phyloP scores from a whole-genome alignment of 495 filamentous ascomycete species.

The Podospora appendiculata region DNA sequence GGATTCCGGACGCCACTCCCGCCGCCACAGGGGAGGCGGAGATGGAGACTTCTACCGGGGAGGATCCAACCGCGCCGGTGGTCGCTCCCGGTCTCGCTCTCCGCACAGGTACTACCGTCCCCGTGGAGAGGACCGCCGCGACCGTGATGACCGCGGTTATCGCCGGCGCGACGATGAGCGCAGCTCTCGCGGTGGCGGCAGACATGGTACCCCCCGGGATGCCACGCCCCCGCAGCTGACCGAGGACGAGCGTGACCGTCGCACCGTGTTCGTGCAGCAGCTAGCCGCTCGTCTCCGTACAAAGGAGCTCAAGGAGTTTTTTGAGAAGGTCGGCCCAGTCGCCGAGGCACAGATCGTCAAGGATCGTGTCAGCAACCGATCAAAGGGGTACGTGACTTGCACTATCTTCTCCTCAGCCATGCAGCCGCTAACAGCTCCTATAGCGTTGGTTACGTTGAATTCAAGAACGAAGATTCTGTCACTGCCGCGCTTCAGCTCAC shows the following conservation, averaged over 20 bases:
- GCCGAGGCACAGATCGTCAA: slow-evolving; percentile 99
- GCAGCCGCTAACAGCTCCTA: slow-evolving; percentile 23
- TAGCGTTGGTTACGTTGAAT: slow-evolving; percentile 99
- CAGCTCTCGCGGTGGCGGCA: slow-evolving; percentile 42
- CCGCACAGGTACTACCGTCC: slow-evolving; percentile 75
- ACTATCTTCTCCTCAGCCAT: not conserved
- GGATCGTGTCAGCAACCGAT: slow-evolving; percentile 90
- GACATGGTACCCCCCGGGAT: slow-evolving; percentile 46
- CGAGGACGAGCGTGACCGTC: slow-evolving; percentile 92
- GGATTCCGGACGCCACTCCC: slow-evolving; percentile 70
- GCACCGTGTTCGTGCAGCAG: slow-evolving; percentile 98
- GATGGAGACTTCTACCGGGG: slow-evolving; percentile 71
- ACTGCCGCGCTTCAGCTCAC: slow-evolving; percentile 92
- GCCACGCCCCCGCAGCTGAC: slow-evolving; percentile 57
- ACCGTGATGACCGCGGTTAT: slow-evolving; percentile 34
- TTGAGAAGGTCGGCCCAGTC: slow-evolving; percentile 91
- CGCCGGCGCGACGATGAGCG: slow-evolving; percentile 26
- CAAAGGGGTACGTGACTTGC: slow-evolving; percentile 73
- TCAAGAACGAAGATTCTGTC: slow-evolving; percentile 93
- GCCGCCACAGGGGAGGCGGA: slow-evolving; percentile 58
- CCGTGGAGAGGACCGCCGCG: slow-evolving; percentile 47
- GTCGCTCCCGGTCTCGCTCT: slow-evolving; percentile 66
- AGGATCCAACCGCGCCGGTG: slow-evolving; percentile 38
- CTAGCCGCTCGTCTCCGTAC: slow-evolving; percentile 86
- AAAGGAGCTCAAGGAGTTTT: slow-evolving; percentile 89